These are phyloP conservation scores for Candida xyloterini DNA, from an alignment of 805 yeast genomes.

Conservation along the genomic window DNA sequence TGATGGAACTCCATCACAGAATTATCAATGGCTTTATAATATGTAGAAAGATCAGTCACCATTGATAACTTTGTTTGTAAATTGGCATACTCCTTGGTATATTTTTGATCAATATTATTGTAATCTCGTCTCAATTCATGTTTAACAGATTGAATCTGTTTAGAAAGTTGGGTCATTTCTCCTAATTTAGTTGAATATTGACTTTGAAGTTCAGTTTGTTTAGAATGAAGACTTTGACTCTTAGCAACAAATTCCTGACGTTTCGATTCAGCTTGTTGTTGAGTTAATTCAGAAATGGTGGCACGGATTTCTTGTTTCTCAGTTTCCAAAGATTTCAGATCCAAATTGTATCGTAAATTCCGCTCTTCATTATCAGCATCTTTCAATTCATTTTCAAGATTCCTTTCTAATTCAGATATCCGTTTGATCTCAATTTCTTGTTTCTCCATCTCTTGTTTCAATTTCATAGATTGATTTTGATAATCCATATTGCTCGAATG, in stretches of 20 bases:
- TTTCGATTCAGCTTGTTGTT: constrained; percentile 51
- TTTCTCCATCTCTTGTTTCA: constrained; percentile 20
- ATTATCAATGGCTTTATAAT: constrained; percentile 80
- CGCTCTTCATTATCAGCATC: constrained; percentile 63
- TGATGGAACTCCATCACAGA: constrained; percentile 94
- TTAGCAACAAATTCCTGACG: constrained; percentile 60
- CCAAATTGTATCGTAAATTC: constrained; percentile 45
- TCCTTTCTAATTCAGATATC: constrained; percentile 48
- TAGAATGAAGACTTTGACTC: constrained; percentile 47
- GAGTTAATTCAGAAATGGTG: constrained; percentile 33
- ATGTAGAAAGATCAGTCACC: constrained; percentile 76
- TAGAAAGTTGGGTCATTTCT: constrained; percentile 78
- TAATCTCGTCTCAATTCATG: constrained; percentile 70
- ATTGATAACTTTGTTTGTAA: constrained; percentile 73
- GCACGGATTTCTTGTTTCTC: constrained; percentile 29
- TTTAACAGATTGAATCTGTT: constrained; percentile 55
- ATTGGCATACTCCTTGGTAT: constrained; percentile 68
- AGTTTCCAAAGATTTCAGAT: constrained; percentile 42
- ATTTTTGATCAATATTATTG: constrained; percentile 58
- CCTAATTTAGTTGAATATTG: constrained; percentile 75
- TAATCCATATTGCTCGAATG: constrained; percentile 11
- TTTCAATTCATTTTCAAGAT: constrained; percentile 48
- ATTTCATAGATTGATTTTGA: constrained; percentile 14
- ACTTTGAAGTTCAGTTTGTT: constrained; percentile 55
- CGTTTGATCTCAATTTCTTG: constrained; percentile 32